These are phyloP conservation scores for Puccinia novopanici DNA, from an alignment of 1,284 basidiomycete species.

Conservation along the genomic window DNA sequence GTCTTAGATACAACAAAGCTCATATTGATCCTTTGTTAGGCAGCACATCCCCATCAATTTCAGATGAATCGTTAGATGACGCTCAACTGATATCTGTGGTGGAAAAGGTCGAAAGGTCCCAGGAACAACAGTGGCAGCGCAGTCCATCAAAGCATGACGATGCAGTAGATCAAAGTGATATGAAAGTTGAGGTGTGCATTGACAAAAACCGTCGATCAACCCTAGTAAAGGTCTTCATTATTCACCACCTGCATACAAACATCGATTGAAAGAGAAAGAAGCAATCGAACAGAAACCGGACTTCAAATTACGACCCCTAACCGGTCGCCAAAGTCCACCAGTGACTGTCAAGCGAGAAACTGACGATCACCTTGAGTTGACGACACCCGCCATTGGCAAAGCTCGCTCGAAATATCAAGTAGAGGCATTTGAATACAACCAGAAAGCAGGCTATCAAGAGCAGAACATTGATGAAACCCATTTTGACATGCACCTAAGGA, in stretches of 20 bases:
- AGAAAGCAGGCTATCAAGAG: too few species aligned
- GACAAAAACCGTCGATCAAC: not conserved
- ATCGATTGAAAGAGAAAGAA: not conserved
- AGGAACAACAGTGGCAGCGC: not conserved
- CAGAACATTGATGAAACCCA: not conserved
- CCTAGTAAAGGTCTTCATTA: not conserved
- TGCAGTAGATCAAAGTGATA: not conserved
- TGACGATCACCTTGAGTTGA: not conserved
- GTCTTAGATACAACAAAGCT: not conserved
- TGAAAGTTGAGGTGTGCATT: not conserved
- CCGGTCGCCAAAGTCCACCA: not conserved
- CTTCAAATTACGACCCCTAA: not conserved
- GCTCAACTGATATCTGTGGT: slow-evolving; percentile 1
- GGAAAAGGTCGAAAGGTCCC: slow-evolving; percentile 13
- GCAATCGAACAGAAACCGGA: not conserved
- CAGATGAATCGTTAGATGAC: slow-evolving; percentile 12
- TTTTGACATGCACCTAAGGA: not conserved
- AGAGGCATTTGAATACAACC: not conserved
- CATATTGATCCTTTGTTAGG: slow-evolving; percentile 27
- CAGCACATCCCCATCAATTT: not conserved
- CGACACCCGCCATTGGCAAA: not conserved
- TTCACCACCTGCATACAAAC: not conserved
- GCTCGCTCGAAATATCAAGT: too few species aligned
- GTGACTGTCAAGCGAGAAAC: not conserved
- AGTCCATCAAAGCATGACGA: not conserved